Percentiles rank a stretch among this genome's conserved stretches.
Conservation (phyloP, 208 protist genomes). For the Leishmania tropica region DNA sequence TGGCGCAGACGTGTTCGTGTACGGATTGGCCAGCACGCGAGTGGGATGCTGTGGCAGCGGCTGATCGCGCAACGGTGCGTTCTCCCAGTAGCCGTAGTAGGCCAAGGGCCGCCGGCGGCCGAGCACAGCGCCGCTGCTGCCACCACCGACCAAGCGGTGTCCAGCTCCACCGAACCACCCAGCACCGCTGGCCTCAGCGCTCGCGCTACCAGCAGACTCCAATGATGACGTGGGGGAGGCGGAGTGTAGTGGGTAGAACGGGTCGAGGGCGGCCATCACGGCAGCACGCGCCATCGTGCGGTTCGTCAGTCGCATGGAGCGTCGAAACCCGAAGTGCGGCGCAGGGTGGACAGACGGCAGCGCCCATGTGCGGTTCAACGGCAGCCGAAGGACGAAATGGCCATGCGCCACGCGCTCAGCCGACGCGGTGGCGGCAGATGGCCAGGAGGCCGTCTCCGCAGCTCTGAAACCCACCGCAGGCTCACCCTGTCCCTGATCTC, state of each 20-base stretch:
- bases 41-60: slow-evolving; percentile 39
- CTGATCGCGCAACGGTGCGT: slow-evolving; percentile 55
- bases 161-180: slow-evolving; percentile 10
- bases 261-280: slow-evolving; percentile 46
- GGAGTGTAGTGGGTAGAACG: slow-evolving; percentile 5
- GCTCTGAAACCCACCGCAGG: not conserved
- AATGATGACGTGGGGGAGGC: not conserved
- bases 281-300: slow-evolving; percentile 40
- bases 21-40: slow-evolving; percentile 53
- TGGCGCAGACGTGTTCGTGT: not conserved
- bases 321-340: slow-evolving; percentile 76
- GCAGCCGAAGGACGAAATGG: slow-evolving; percentile 63
- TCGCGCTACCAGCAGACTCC: not conserved
- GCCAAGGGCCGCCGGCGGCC: slow-evolving; percentile 2
- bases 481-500: not conserved
- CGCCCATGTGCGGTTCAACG: slow-evolving; percentile 48
- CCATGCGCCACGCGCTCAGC: slow-evolving; percentile 21
- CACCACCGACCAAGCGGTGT: not conserved
- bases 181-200: not conserved
- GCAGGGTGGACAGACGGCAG: slow-evolving; percentile 29
- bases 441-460: not conserved
- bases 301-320: slow-evolving; percentile 38
- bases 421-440: not conserved
- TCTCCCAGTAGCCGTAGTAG: slow-evolving; percentile 77
- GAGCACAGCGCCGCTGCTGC: not conserved